phyloP scores from a whole-genome alignment of 148 eudicot species.

The Rheum nobile region DNA sequence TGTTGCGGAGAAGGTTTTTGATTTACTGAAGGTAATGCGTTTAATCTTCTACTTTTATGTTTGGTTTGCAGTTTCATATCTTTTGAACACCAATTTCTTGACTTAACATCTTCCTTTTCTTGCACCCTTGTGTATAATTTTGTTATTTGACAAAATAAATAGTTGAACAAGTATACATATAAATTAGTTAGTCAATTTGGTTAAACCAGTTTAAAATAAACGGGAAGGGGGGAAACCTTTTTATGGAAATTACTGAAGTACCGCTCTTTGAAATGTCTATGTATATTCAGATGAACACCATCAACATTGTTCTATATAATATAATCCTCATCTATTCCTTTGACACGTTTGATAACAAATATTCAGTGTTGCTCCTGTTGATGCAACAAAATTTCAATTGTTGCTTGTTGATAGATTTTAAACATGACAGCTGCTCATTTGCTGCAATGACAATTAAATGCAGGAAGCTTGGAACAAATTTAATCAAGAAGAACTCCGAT shows the following conservation, averaged over 20 bases:
- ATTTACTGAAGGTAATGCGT: conserved; percentile 62
- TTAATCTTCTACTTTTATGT: neutral
- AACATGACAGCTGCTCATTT: neutral
- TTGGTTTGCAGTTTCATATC: neutral
- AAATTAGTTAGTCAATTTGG: neutral
- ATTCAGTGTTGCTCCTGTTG: neutral
- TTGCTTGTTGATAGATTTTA: neutral
- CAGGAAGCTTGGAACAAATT: conserved; percentile 93
- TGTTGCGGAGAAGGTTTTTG: conserved; percentile 85
- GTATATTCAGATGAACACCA: neutral
- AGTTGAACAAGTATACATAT: neutral
- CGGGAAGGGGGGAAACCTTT: neutral
- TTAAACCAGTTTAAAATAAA: neutral
- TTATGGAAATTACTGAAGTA: neutral
- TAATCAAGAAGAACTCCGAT: conserved; percentile 17
- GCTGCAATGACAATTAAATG: conserved; percentile 1
- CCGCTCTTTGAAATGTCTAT: neutral
- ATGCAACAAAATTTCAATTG: neutral
- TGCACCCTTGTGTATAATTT: neutral
- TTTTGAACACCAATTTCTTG: neutral
- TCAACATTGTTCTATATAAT: neutral
- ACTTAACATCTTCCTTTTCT: neutral
- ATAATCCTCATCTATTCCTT: neutral
- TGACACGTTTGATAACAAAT: neutral
- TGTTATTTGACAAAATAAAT: neutral